phyloP scores from a whole-genome alignment of 768 basidiomycete species.

The Cyathus striatus region DNA sequence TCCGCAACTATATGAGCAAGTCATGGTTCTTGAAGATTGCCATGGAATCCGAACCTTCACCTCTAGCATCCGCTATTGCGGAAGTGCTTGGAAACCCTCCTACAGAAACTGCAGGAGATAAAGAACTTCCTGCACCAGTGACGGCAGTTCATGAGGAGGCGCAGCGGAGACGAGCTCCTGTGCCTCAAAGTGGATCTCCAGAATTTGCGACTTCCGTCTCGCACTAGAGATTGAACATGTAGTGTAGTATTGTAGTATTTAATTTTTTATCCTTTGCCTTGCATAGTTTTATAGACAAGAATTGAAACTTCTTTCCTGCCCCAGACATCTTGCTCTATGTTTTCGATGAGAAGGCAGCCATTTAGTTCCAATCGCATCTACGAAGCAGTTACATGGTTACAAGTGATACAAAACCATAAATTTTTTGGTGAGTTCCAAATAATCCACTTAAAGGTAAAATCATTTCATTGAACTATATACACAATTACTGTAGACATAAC shows the following conservation, averaged over 20 bases:
- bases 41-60: conserved; percentile 47
- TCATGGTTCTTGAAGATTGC: conserved; percentile 83
- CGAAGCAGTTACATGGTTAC: too few species aligned
- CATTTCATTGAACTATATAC: neutral
- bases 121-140: neutral
- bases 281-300: too few species aligned
- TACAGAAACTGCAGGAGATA: neutral
- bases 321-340: too few species aligned
- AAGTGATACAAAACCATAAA: too few species aligned
- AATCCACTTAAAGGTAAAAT: neutral
- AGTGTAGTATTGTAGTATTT: too few species aligned
- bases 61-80: conserved; percentile 43
- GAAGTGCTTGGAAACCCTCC: conserved; percentile 15
- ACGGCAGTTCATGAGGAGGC: neutral
- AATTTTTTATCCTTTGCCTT: too few species aligned
- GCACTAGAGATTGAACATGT: neutral
- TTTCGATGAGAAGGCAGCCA: too few species aligned
- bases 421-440: too few species aligned
- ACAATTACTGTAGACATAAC: neutral
- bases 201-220: too few species aligned
- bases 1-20: conserved; percentile 94
- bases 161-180: neutral
- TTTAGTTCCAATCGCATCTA: too few species aligned
- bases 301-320: too few species aligned
- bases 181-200: neutral